Percentiles rank a stretch among this genome's conserved stretches.
Evolutionary conservation across 176 grass and related monocot genomes (phyloP).

Genomic region (Cocos nucifera): DNA sequence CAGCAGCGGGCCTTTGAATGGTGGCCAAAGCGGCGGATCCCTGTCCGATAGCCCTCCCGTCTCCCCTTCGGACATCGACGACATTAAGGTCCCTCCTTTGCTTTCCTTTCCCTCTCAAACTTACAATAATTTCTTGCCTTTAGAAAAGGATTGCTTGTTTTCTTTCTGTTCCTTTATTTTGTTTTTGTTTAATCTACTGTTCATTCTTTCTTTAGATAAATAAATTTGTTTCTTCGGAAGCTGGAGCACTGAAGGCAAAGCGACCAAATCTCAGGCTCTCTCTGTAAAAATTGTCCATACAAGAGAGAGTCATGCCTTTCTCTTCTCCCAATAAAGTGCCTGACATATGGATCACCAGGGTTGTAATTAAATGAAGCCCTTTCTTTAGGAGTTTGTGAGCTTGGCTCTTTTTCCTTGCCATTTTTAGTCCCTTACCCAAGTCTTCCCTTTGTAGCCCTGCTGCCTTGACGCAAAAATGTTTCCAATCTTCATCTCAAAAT

Average conservation of each 20-base stretch:
- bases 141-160: too few relatives aligned
- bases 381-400: neutral
- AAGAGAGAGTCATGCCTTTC: slow-evolving; percentile 25
- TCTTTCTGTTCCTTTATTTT: too few relatives aligned
- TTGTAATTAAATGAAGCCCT: neutral
- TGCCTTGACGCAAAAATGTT: too few relatives aligned
- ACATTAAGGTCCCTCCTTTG: slow-evolving; percentile 43
- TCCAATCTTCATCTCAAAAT: too few relatives aligned
- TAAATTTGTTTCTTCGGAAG: neutral
- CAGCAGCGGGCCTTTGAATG: slow-evolving; percentile 91
- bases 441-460: too few relatives aligned
- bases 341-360: slow-evolving; percentile 15
- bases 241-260: neutral
- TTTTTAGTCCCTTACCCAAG: too few relatives aligned
- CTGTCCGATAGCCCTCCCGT: slow-evolving; percentile 91
- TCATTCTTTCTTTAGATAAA: too few relatives aligned
- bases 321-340: slow-evolving; percentile 35
- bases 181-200: too few relatives aligned
- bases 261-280: neutral
- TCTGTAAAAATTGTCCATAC: neutral
- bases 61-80: slow-evolving; percentile 75
- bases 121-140: too few relatives aligned
- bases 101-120: too few relatives aligned
- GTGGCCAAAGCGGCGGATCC: slow-evolving; percentile 37
- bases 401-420: neutral